Base-by-base conservation (phyloP, 1,284 basidiomycete species). In the Sanghuangporus baumii region DNA sequence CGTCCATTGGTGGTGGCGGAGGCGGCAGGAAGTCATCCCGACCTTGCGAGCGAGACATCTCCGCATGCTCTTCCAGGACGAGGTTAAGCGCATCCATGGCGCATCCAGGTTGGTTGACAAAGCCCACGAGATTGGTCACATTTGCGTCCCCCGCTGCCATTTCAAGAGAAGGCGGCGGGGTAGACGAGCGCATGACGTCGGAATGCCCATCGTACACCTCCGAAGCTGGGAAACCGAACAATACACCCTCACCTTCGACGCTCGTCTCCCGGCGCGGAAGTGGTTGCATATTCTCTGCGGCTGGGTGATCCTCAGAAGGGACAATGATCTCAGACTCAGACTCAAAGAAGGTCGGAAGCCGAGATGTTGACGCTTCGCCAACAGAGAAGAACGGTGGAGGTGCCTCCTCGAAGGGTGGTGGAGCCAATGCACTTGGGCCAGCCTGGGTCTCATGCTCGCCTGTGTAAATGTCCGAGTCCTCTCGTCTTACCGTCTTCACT, bases 191-290 rank as follows among this genome's bases (percentile, higher is more conserved):
- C 66, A 87, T 75, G 50, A 86, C 82, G 66, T 88, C 85, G 1
- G 81, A 79, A 70, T 91, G 86, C 7, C 90, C 90, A 69, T 92
- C 89, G 69, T 91, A 93, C 66, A 91, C 89, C 59, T 88, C 81
- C 16, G 80, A 76, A 18, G 82, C 73, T 20, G 75, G 67, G 71
- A 93, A 93, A 0, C 90, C 90, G 73, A 90, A 93, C 14, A 84
- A 71, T 14, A 76, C 70, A 18, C 91, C 91, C 75, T 93, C 90
- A 23, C 90, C 90, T 16, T 76, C 75, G 65, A 91, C 82, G 26
- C 74, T 71, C 38, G 40, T 41, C 60, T 47, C 57, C 20, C 74
- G 72, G 16, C 72, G 68, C 26, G 68, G 69, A 34, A 73, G 71
- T 11, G 75, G 66, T 40, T 68, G 67, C 11, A 67, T 73, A 1